Base-by-base conservation (phyloP, 2,329 filamentous ascomycete species). In the Penicillium polonicum region DNA sequence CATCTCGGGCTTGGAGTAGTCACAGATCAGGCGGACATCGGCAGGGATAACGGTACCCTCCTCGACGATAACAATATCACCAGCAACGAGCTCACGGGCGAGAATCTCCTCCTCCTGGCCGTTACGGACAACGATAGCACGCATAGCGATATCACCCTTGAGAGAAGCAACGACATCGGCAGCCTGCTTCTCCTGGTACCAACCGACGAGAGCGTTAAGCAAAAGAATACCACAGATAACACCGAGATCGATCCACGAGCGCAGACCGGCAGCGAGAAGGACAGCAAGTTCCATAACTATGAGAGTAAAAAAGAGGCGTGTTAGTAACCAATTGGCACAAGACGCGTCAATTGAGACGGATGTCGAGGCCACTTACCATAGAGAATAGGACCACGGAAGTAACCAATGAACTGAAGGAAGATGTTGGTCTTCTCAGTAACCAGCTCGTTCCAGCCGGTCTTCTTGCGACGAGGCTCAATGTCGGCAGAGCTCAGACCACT, bases 111-210 rank as follows among this genome's bases (percentile, higher is more conserved):
- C 78, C 76, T 89, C 85, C 60, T 79, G 77, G 60, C 88, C 87
- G 71, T 89, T 82, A 70, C 88, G 87, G 66, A 90, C 76, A 69
- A 88, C 86, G 61, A 79, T 80, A 48, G 86, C 84, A 77, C 85
- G 88, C 85, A 91, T 88, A 68, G 88, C 88, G 70, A 91, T 91
- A 70, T 91, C 88, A 79, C 88, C 88, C 80, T 90, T 90, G 61
- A 91, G 79, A 62, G 80, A 85, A 56, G 88, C 88, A 69, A 90
- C 88, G 69, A 90, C 87, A 76, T 91, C 88, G 65, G 87, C 88
- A 68, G 88, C 88, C 77, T 90, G 88, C 80, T 91, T 91, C 78
- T 91, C 88, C 75, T 90, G 88, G 75, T 91, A 90, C 85, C 88
- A 91, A 80, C 88, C 88, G 74, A 90, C 88, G 63, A 87, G 78